Percentiles rank a stretch among this genome's conserved stretches.
These are phyloP conservation scores for Ustilago bromivora DNA, from an alignment of 1,284 basidiomycete genomes.

Conservation along the genomic window DNA sequence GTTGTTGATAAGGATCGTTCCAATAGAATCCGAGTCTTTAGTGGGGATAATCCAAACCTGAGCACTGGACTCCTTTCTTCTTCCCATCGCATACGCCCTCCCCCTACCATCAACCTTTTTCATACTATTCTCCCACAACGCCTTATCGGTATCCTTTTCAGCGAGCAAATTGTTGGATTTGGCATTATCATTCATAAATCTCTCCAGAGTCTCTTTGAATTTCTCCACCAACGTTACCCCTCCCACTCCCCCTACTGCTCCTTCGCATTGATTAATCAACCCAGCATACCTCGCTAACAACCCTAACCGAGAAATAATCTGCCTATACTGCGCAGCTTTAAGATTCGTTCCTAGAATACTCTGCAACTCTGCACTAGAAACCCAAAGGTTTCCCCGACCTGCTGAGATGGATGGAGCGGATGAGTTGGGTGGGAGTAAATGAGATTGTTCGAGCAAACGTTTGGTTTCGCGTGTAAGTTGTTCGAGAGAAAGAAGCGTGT, in stretches of 20 bases:
- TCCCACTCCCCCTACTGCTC: not conserved
- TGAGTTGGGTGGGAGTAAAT: constrained; percentile 82
- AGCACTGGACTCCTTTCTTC: constrained; percentile 63
- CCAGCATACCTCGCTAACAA: constrained; percentile 80
- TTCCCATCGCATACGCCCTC: constrained; percentile 56
- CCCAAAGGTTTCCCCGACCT: constrained; percentile 73
- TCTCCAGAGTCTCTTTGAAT: constrained; percentile 49
- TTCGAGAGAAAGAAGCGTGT: constrained; percentile 79
- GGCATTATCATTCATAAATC: constrained; percentile 53
- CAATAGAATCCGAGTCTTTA: constrained; percentile 66
- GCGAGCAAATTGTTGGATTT: constrained; percentile 31
- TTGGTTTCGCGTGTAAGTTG: constrained; percentile 76
- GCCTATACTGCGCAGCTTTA: constrained; percentile 80
- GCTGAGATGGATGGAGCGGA: constrained; percentile 71
- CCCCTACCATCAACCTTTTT: constrained; percentile 47
- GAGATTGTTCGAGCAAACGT: constrained; percentile 75
- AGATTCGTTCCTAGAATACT: constrained; percentile 76
- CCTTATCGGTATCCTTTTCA: constrained; percentile 24
- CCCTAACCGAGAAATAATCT: constrained; percentile 77
- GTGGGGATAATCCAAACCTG: constrained; percentile 93
- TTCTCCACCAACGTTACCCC: constrained; percentile 27
- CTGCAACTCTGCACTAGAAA: constrained; percentile 76
- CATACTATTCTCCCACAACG: constrained; percentile 19
- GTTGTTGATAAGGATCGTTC: constrained; percentile 85
- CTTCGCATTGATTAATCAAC: constrained; percentile 61